phyloP scores from a whole-genome alignment of 805 yeast species.

The Lachancea dasiensis region DNA sequence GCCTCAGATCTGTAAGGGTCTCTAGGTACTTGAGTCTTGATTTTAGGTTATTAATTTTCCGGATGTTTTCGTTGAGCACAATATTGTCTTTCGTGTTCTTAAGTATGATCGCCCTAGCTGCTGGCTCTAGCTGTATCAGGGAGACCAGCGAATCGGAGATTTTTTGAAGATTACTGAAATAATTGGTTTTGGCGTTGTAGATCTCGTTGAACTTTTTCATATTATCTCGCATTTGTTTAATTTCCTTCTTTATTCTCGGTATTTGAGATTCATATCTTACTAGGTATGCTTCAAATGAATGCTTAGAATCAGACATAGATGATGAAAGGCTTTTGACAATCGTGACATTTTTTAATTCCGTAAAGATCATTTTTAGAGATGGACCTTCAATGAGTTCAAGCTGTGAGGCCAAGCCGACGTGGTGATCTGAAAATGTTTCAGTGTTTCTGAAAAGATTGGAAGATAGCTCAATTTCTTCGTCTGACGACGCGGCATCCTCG shows the following conservation, averaged over 20 bases:
- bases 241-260: conserved; percentile 20
- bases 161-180: conserved; percentile 78
- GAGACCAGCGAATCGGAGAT: conserved; percentile 76
- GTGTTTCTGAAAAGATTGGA: conserved; percentile 15
- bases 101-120: conserved; percentile 15
- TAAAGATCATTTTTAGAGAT: conserved; percentile 29
- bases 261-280: conserved; percentile 20
- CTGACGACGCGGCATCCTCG: conserved; percentile 22
- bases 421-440: conserved; percentile 28
- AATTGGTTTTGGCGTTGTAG: conserved; percentile 74
- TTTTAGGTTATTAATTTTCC: conserved; percentile 27
- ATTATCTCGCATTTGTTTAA: conserved; percentile 34
- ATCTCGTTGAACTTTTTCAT: conserved; percentile 52
- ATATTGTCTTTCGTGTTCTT: conserved; percentile 21
- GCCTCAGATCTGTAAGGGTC: conserved; percentile 33
- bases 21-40: conserved; percentile 46
- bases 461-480: conserved; percentile 22
- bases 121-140: conserved; percentile 31
- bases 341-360: conserved; percentile 28
- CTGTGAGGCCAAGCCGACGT: conserved; percentile 25
- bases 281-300: conserved; percentile 25
- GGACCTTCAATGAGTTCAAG: conserved; percentile 22
- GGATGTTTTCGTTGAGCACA: conserved; percentile 19
- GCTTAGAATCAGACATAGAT: background rate
- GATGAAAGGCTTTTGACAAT: conserved; percentile 14